These are phyloP conservation scores for Lepidium sativum DNA, from an alignment of 345 rosid genomes.

Conservation along the genomic window DNA sequence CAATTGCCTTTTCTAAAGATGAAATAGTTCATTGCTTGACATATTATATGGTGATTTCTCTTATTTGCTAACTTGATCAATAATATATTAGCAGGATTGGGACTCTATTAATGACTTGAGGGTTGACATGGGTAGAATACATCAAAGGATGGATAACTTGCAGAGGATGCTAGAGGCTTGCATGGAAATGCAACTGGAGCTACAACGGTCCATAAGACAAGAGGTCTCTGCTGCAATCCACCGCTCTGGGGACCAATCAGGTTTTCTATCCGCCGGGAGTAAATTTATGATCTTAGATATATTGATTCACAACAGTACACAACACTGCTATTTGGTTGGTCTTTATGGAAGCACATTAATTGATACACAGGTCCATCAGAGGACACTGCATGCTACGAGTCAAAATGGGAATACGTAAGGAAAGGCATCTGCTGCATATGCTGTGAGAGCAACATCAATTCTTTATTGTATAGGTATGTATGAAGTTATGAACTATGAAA, in stretches of 20 bases:
- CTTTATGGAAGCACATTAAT: not conserved
- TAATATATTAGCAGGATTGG: slow-evolving; percentile 56
- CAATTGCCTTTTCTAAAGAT: not conserved
- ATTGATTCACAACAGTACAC: not conserved
- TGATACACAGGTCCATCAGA: slow-evolving; percentile 39
- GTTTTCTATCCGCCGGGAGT: slow-evolving; percentile 24
- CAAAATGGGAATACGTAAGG: slow-evolving; percentile 72
- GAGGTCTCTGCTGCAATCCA: slow-evolving; percentile 87
- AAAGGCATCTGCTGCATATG: slow-evolving; percentile 84
- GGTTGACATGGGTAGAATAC: slow-evolving; percentile 84
- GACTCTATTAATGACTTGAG: slow-evolving; percentile 73
- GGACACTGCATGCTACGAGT: slow-evolving; percentile 31
- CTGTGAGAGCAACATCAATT: slow-evolving; percentile 56
- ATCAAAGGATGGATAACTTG: slow-evolving; percentile 88
- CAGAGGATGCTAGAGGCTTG: slow-evolving; percentile 91
- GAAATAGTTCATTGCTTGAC: not conserved
- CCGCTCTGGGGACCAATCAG: slow-evolving; percentile 48
- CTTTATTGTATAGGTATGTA: slow-evolving; percentile 77
- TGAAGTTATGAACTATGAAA: not conserved
- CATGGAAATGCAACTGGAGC: slow-evolving; percentile 98
- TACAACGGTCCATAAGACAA: slow-evolving; percentile 84
- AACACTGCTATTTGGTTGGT: not conserved
- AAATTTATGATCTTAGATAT: not conserved
- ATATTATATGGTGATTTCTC: not conserved
- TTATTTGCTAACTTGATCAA: not conserved